These are phyloP conservation scores for Inga oerstediana DNA, from an alignment of 306 rosid species.

Conservation along the genomic window DNA sequence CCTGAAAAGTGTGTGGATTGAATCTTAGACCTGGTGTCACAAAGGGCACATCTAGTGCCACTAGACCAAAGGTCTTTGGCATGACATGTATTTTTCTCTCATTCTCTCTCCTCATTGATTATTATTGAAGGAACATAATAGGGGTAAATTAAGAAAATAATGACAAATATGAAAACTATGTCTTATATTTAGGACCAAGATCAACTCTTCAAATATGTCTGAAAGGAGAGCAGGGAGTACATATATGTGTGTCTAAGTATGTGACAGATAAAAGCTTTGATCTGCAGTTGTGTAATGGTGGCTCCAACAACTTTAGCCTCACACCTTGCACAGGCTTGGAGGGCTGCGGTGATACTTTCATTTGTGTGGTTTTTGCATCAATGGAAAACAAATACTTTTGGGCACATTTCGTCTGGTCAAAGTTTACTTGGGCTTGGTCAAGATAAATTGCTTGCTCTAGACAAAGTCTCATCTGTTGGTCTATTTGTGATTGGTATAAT, in stretches of 20 bases:
- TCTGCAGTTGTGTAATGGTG: conserved; percentile 79
- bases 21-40: no score
- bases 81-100: no score
- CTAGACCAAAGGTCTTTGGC: no score
- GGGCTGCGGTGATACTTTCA: conserved; percentile 78
- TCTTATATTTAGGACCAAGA: no score
- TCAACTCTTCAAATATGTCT: no score
- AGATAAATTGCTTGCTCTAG: conserved; percentile 74
- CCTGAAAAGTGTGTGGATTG: no score
- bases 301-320: conserved; percentile 84
- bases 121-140: no score
- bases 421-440: conserved; percentile 58
- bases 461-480: conserved; percentile 78
- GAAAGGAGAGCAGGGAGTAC: neutral
- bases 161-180: no score
- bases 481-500: conserved; percentile 77
- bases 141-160: no score
- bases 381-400: conserved; percentile 75
- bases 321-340: conserved; percentile 71
- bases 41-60: no score
- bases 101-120: no score
- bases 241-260: conserved; percentile 2
- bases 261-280: conserved; percentile 28
- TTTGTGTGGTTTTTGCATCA: conserved; percentile 88
- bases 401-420: conserved; percentile 48